phyloP scores from a whole-genome alignment of 164 flowering plant genomes.

The Brasenia schreberi region DNA sequence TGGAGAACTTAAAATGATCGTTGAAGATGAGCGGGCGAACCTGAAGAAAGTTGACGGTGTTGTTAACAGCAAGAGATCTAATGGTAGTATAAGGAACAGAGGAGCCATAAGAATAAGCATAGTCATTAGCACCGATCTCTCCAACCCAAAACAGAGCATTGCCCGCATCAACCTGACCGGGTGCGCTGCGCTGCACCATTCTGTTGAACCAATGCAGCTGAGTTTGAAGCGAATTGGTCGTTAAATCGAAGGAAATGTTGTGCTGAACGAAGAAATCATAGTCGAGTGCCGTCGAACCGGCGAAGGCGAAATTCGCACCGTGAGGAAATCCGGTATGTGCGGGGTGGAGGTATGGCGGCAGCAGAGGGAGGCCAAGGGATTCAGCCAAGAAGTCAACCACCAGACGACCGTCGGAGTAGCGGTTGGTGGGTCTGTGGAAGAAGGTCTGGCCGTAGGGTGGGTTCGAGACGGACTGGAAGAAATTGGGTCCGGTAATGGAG shows the following conservation, averaged over 20 bases:
- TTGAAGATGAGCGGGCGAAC: conserved; percentile 12
- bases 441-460: conserved; percentile 30
- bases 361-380: conserved; percentile 29
- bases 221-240: conserved; percentile 54
- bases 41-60: conserved; percentile 32
- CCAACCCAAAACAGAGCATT: conserved; percentile 74
- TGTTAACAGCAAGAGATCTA: conserved; percentile 27
- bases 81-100: conserved; percentile 28
- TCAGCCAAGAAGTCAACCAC: conserved; percentile 53
- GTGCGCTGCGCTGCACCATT: conserved; percentile 13
- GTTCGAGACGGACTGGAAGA: conserved; percentile 20
- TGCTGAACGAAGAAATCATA: conserved; percentile 22
- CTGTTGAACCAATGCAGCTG: conserved; percentile 53
- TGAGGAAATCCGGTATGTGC: conserved; percentile 11
- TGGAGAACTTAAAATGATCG: too few species aligned
- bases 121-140: conserved; percentile 83
- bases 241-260: conserved; percentile 28
- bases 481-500: conserved; percentile 18
- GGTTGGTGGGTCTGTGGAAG: conserved; percentile 27
- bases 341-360: conserved; percentile 30
- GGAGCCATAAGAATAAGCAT: conserved; percentile 46
- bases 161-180: conserved; percentile 12
- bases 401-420: conserved; percentile 48
- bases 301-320: conserved; percentile 69
- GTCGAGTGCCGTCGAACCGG: conserved; percentile 43